These are phyloP conservation scores for Candida vaughaniae DNA, from an alignment of 805 yeast species.

Conservation along the genomic window DNA sequence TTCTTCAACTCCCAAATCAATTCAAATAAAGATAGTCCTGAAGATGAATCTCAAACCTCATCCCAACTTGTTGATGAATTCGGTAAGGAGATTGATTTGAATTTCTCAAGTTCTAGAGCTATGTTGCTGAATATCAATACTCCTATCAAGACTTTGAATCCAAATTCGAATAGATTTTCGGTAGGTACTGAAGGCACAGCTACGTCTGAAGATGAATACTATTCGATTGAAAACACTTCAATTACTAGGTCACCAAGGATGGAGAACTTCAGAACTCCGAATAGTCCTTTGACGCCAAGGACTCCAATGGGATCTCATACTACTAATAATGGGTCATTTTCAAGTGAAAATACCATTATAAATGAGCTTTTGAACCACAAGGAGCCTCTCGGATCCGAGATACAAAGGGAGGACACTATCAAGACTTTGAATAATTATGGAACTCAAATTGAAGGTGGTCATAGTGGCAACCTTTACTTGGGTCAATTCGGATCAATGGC, in stretches of 20 bases:
- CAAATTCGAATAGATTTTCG: neutral
- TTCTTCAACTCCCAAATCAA: slow-evolving; percentile 12
- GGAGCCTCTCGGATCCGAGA: neutral
- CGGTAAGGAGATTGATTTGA: slow-evolving; percentile 22
- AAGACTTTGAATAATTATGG: slow-evolving; percentile 10
- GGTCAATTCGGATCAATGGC: slow-evolving; percentile 30
- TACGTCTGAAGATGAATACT: slow-evolving; percentile 34
- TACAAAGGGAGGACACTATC: slow-evolving; percentile 11
- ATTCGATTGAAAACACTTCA: slow-evolving; percentile 27
- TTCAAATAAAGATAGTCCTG: slow-evolving; percentile 15
- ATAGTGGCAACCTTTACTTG: slow-evolving; percentile 6
- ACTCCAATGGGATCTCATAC: neutral
- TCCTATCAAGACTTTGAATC: neutral
- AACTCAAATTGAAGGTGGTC: no score
- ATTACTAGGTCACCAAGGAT: slow-evolving; percentile 2
- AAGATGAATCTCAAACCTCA: slow-evolving; percentile 26
- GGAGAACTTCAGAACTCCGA: slow-evolving; percentile 13
- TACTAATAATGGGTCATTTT: slow-evolving; percentile 13
- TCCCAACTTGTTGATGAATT: slow-evolving; percentile 27
- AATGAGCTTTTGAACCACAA: slow-evolving; percentile 8
- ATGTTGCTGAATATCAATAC: neutral
- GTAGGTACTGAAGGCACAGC: slow-evolving; percentile 7
- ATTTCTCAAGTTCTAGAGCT: slow-evolving; percentile 11
- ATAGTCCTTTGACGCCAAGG: neutral
- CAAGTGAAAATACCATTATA: slow-evolving; percentile 17